Base-by-base conservation (phyloP, 352 stramenopile genomes). In the Phytophthora sp. region DNA sequence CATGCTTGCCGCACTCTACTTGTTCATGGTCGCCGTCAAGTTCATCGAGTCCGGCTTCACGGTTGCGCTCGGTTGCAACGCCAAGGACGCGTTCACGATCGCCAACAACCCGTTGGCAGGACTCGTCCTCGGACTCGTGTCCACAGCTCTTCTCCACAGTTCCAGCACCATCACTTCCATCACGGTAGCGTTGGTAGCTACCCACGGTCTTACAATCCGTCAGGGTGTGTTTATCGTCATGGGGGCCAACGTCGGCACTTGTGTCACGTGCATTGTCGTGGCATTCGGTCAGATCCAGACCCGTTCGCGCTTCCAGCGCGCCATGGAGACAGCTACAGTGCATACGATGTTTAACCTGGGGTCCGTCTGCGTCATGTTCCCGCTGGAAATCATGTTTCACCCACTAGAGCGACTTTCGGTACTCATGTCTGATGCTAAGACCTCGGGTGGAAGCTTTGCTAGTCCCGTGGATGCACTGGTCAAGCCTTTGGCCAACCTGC, bases 221-320 rank as follows among this genome's bases (percentile, higher is more conserved):
- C 74, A 89, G 53, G 91, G 73, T 6, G 93, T 97, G 39, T 96
- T 87, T 58, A 89, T 97, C 61, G 79, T 98, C 54, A 96, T 97
- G 86, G 91, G 91, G 20, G 89, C 91, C 31, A 97, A 97, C 63
- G 80, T 92, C 51, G 91, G 90, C 45, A 94, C 85, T 9, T 88
- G 84, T 35, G 88, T 97, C 6, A 96, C 88, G 38, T 95, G 89
- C 54, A 95, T 90, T 29, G 94, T 97, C 59, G 86, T 98, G 27
- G 82, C 90, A 8, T 91, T 97, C 59, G 90, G 82, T 27, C 88
- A 96, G 33, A 86, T 97, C 52, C 75, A 74, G 55, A 71, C 93
- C 49, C 72, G 71, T 9, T 80, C 76, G 16, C 66, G 83, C 4
- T 83, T 92, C 57, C 74, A 91, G 47, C 73, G 79, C n/a, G 81